phyloP scores from a whole-genome alignment of 1,139 yeast species.

The Geotrichum europaeum region DNA sequence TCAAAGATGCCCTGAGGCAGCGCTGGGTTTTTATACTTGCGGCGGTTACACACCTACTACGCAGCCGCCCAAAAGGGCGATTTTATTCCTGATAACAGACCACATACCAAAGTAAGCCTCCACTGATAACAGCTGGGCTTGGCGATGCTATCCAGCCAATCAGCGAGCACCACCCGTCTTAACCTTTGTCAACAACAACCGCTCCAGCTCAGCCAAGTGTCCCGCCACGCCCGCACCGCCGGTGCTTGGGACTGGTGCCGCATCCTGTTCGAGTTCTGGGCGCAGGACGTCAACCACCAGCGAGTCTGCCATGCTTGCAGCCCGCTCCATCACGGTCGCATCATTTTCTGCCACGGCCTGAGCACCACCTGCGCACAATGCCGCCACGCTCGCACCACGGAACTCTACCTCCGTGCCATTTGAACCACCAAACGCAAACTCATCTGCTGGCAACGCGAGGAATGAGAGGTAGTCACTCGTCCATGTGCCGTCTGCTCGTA shows the following conservation, averaged over 20 bases:
- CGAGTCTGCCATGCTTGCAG: constrained; percentile 9
- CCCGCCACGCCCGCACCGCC: neutral
- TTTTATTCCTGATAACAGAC: neutral
- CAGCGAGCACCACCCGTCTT: neutral
- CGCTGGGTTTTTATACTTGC: neutral
- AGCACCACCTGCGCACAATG: neutral
- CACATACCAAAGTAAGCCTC: neutral
- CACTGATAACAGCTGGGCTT: neutral
- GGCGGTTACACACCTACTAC: neutral
- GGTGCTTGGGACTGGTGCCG: neutral
- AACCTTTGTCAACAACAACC: neutral
- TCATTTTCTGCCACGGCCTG: constrained; percentile 20
- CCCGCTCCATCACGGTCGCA: neutral
- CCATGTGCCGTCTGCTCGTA: constrained; percentile 1
- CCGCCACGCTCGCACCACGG: neutral
- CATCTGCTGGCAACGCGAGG: constrained; percentile 9
- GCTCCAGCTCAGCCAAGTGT: neutral
- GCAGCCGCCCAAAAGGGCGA: neutral
- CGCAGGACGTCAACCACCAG: constrained; percentile 4
- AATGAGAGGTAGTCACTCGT: constrained; percentile 9
- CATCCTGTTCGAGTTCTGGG: neutral
- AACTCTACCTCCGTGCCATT: neutral
- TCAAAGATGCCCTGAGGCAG: neutral
- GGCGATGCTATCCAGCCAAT: neutral
- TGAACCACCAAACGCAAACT: constrained; percentile 5